Evolutionary conservation across 805 yeast species (phyloP), one percentile per base, ranked within the genome.

Genomic region (Lachancea lanzarotensis): DNA sequence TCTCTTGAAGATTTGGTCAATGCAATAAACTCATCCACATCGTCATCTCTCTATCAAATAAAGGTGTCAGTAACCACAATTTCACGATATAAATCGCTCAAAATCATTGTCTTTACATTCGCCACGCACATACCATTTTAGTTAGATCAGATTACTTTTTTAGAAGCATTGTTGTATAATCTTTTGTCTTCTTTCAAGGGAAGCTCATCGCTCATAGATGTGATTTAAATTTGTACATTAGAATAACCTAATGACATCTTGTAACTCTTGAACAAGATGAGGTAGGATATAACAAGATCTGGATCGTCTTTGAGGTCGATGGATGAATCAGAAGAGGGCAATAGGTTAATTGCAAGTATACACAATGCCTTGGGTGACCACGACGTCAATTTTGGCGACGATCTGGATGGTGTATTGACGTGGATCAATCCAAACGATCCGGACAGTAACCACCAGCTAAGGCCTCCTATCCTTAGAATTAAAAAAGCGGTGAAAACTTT

Each of bases 351-450:
- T 11, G 38, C 29, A 20, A 18, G 34, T 13, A 35, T 44, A 17
- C 47, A 39, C 7, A 47, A 47, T 20, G 32, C 46, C 30, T 44
- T 46, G 11, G 35, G 31, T 15, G 42, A 35, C 11, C 22, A 38
- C 20, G 47, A 45, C 29, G 45, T 45, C 10, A 49, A 42, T 12
- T 30, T 46, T 22, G 49, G 43, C 20, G 63, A 60, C 41, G 63
- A 59, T 19, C 34, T 60, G 12, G 56, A 56, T 16, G 43, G 52
- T 2, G 31, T 60, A 25, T 43, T 59, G 12, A 44, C 47, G 11
- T 60, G 65, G 65, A 22, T 60, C 18, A 51, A 52, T 35, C 62
- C 62, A 13, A 53, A 53, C 25, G 62, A 55, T 38, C 45, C 52
- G 2, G 34, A 40, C 13, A 52, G 55, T 43, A 55, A 56, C 22